Conservation (phyloP, 2,329 filamentous ascomycete species). For the Camptophora hylomeconis region DNA sequence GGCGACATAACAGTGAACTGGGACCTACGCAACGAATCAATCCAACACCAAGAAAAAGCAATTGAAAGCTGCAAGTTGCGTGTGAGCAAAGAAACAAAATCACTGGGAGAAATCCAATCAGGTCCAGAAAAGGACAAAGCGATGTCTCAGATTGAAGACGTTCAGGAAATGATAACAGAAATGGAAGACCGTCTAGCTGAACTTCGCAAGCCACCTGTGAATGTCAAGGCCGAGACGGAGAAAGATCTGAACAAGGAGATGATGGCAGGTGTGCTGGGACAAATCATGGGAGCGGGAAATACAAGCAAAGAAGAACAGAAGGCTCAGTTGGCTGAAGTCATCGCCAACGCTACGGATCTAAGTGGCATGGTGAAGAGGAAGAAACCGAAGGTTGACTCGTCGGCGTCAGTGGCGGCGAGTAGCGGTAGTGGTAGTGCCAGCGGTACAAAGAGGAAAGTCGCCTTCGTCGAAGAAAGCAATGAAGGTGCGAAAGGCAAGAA, state of each 20-base stretch:
- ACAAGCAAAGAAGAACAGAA: constrained; percentile 37
- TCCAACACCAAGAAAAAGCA: constrained; percentile 45
- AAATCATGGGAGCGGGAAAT: constrained; percentile 38
- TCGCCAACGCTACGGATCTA: constrained; percentile 45
- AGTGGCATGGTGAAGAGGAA: constrained; percentile 46
- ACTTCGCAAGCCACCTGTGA: constrained; percentile 41
- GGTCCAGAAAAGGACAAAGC: constrained; percentile 22
- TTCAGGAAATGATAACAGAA: constrained; percentile 47
- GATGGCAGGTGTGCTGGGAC: constrained; percentile 44
- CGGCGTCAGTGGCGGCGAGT: constrained; percentile 8
- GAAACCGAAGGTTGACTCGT: constrained; percentile 19
- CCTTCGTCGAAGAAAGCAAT: no score
- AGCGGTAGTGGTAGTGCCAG: constrained; percentile 3
- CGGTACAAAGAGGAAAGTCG: no score
- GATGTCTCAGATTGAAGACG: constrained; percentile 40
- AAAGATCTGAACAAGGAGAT: constrained; percentile 20
- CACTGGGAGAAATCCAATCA: constrained; percentile 27
- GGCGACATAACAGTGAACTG: constrained; percentile 36
- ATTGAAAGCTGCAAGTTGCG: constrained; percentile 45
- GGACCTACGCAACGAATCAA: constrained; percentile 44
- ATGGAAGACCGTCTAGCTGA: constrained; percentile 48
- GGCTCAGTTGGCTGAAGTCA: constrained; percentile 40
- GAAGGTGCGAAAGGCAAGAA: no score
- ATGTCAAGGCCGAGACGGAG: constrained; percentile 27
- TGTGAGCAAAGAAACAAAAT: constrained; percentile 39